Evolutionary conservation across 2,329 filamentous ascomycete genomes (phyloP).

Genomic region (Aspergillus arachidicola): DNA sequence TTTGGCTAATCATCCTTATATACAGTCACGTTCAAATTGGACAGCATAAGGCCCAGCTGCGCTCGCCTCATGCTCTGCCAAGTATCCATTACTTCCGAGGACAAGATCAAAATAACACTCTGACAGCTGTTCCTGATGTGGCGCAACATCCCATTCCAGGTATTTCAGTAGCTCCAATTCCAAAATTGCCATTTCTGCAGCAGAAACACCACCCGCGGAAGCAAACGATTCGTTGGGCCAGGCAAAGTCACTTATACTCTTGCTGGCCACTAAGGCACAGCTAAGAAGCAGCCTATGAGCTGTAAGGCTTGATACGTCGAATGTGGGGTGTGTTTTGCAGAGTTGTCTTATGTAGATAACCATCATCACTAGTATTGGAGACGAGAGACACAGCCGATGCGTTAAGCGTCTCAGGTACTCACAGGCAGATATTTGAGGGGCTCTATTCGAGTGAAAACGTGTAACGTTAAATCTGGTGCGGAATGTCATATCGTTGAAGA

Average conservation of each 20-base stretch:
- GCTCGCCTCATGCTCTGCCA: not conserved
- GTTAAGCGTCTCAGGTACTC: not conserved
- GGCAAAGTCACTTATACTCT: not conserved
- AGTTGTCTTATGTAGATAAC: not conserved
- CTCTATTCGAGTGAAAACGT: not conserved
- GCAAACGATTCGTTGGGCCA: not conserved
- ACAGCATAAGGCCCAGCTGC: not conserved
- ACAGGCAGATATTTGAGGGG: not conserved
- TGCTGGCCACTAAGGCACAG: not conserved
- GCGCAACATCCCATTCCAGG: not conserved
- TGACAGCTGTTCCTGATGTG: not conserved
- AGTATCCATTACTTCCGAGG: not conserved
- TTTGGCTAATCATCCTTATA: not conserved
- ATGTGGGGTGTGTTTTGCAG: not conserved
- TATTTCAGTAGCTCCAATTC: not conserved
- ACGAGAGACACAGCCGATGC: not conserved
- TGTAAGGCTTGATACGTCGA: not conserved
- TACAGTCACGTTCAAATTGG: not conserved
- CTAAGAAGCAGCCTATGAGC: not conserved
- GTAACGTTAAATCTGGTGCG: not conserved
- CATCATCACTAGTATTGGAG: not conserved
- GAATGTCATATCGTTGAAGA: not conserved
- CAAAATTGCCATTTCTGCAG: not conserved
- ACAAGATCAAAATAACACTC: not conserved
- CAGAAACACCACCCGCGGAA: not conserved